These are phyloP conservation scores for Microbotryomycetes sp. DNA, from an alignment of 1,284 basidiomycete genomes.

Conservation along the genomic window DNA sequence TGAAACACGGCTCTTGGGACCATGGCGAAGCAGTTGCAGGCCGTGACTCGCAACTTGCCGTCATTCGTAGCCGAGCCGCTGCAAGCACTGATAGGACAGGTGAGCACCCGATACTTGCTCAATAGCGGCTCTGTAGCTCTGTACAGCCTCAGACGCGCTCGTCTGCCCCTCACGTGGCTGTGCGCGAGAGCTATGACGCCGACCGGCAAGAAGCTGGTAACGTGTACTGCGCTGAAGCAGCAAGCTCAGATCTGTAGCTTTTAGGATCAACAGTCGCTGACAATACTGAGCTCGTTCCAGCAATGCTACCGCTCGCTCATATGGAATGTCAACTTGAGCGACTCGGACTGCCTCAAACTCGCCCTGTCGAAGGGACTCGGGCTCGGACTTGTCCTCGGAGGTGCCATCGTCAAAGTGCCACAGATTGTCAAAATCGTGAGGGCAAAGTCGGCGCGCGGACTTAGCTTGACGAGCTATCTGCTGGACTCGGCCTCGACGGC, in stretches of 20 bases:
- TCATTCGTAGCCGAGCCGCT: conserved; percentile 73
- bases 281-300: no score
- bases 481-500: conserved; percentile 45
- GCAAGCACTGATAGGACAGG: conserved; percentile 71
- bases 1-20: background rate
- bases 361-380: conserved; percentile 87
- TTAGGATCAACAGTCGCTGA: no score
- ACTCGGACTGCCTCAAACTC: conserved; percentile 80
- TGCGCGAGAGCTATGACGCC: background rate
- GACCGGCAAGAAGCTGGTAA: background rate
- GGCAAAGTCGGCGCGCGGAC: conserved; percentile 66
- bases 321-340: conserved; percentile 76
- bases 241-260: background rate
- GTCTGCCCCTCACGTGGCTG: background rate
- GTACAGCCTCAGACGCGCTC: background rate
- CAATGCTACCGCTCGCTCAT: conserved; percentile 87
- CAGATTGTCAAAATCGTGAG: conserved; percentile 56
- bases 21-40: conserved; percentile 3
- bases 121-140: no score
- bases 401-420: conserved; percentile 91
- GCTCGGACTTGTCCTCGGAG: conserved; percentile 79
- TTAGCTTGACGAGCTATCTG: conserved; percentile 70
- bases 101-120: conserved; percentile 45
- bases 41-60: conserved; percentile 54
- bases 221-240: background rate